Conservation (phyloP, 192 early-diverging fungal species). For the Geranomyces michiganensis region DNA sequence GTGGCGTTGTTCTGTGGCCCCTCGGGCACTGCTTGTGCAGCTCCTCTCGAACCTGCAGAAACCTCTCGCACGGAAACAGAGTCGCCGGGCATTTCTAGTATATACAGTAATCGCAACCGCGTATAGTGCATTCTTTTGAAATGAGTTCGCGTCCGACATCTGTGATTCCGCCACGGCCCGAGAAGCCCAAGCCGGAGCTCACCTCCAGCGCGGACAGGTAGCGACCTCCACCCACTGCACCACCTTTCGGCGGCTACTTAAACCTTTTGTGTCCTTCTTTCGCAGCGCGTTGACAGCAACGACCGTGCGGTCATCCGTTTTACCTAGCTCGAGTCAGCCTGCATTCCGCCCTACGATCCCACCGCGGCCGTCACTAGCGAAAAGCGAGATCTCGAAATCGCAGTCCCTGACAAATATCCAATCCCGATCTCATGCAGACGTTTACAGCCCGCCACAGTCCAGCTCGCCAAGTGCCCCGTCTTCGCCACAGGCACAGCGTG, state of each 20-base stretch:
- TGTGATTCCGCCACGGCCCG: slow-evolving; percentile 1
- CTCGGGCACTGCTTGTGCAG: too few relatives aligned
- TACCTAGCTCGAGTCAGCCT: neutral
- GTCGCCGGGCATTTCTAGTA: too few relatives aligned
- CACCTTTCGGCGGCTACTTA: neutral
- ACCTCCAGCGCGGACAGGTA: slow-evolving; percentile 7
- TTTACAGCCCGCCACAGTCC: slow-evolving; percentile 13
- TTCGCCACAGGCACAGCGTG: slow-evolving; percentile 23
- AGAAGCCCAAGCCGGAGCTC: neutral
- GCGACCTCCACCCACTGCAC: neutral
- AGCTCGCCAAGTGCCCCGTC: slow-evolving; percentile 28
- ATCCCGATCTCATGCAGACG: slow-evolving; percentile 13
- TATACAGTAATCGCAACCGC: too few relatives aligned
- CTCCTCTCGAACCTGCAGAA: too few relatives aligned
- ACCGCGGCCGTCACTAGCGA: slow-evolving; percentile 30
- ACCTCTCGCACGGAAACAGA: too few relatives aligned
- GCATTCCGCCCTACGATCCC: slow-evolving; percentile 27
- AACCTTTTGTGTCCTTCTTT: neutral
- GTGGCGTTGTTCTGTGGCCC: too few relatives aligned
- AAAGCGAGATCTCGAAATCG: slow-evolving; percentile 26
- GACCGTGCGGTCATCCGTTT: slow-evolving; percentile 7
- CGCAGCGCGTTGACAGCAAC: neutral
- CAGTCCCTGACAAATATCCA: slow-evolving; percentile 24
- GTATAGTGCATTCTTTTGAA: neutral
- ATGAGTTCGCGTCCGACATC: slow-evolving; percentile 1